Evolutionary conservation across 768 basidiomycete genomes (phyloP).

Genomic region (Tephrocybe sp.): DNA sequence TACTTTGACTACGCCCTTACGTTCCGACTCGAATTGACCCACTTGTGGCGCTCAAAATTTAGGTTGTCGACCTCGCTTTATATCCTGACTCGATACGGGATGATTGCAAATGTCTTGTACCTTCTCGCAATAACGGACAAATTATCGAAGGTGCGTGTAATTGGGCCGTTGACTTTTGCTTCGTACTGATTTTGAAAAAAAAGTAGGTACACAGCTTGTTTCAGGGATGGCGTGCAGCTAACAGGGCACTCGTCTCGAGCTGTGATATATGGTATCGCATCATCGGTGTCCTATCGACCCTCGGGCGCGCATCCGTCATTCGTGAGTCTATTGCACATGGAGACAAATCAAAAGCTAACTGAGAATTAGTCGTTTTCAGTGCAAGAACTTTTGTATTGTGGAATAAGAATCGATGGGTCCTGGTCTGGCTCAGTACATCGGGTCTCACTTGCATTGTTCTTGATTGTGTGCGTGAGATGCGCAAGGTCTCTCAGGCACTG

Average conservation of each 20-base stretch:
- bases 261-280: constrained; percentile 16
- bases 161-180: too few relatives aligned
- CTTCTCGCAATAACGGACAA: constrained; percentile 23
- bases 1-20: constrained; percentile 23
- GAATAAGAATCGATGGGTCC: constrained; percentile 9
- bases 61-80: constrained; percentile 23
- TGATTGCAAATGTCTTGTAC: constrained; percentile 26
- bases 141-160: too few relatives aligned
- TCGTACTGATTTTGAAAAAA: too few relatives aligned
- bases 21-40: constrained; percentile 22
- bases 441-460: constrained; percentile 14
- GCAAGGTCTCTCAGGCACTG: too few relatives aligned
- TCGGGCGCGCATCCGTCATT: constrained; percentile 19
- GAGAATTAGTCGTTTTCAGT: constrained; percentile 16
- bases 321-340: constrained; percentile 6
- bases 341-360: not conserved
- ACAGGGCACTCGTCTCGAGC: too few relatives aligned
- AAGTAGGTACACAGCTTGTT: too few relatives aligned
- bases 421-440: constrained; percentile 13
- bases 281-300: constrained; percentile 10
- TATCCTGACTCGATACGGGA: constrained; percentile 26
- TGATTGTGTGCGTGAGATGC: constrained; percentile 9
- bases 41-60: constrained; percentile 24
- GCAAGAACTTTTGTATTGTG: constrained; percentile 21
- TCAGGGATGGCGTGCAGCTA: too few relatives aligned